A percentile compares a stretch with the other conserved stretches of the same genome.
phyloP scores from a whole-genome alignment of 495 filamentous ascomycete genomes.

The Daldinia loculata region DNA sequence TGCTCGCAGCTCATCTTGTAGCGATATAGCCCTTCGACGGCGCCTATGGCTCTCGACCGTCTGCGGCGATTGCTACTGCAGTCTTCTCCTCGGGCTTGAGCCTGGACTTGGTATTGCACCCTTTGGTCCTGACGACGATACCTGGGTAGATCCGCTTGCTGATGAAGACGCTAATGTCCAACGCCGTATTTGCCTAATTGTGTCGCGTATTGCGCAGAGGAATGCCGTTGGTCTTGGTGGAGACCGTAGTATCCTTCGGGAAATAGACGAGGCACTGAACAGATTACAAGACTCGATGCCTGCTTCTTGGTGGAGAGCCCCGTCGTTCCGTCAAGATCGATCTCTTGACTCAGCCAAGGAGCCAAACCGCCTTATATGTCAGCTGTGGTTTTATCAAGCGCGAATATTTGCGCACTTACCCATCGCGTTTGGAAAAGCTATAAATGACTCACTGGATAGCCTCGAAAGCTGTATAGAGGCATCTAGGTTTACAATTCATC shows the following conservation, averaged over 20 bases:
- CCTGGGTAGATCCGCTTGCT: slow-evolving; percentile 19
- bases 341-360: slow-evolving; percentile 13
- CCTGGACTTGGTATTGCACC: slow-evolving; percentile 13
- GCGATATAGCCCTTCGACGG: slow-evolving; percentile 4
- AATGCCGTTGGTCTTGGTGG: background rate
- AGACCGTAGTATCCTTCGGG: background rate
- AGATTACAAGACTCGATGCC: slow-evolving; percentile 7
- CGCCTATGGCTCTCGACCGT: slow-evolving; percentile 20
- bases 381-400: slow-evolving; percentile 18
- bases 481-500: background rate
- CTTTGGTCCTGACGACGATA: slow-evolving; percentile 15
- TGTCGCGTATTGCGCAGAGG: background rate
- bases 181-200: background rate
- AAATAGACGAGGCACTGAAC: background rate
- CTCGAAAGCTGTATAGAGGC: slow-evolving; percentile 1
- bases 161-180: slow-evolving; percentile 11
- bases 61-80: slow-evolving; percentile 23
- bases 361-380: slow-evolving; percentile 19
- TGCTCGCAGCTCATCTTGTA: slow-evolving; percentile 1
- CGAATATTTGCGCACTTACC: slow-evolving; percentile 18
- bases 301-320: slow-evolving; percentile 13
- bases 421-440: background rate
- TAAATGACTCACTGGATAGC: background rate
- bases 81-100: slow-evolving; percentile 23
- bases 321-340: slow-evolving; percentile 13